These are phyloP conservation scores for Eucalyptus sideroxylon DNA, from an alignment of 345 rosid species.

Conservation along the genomic window DNA sequence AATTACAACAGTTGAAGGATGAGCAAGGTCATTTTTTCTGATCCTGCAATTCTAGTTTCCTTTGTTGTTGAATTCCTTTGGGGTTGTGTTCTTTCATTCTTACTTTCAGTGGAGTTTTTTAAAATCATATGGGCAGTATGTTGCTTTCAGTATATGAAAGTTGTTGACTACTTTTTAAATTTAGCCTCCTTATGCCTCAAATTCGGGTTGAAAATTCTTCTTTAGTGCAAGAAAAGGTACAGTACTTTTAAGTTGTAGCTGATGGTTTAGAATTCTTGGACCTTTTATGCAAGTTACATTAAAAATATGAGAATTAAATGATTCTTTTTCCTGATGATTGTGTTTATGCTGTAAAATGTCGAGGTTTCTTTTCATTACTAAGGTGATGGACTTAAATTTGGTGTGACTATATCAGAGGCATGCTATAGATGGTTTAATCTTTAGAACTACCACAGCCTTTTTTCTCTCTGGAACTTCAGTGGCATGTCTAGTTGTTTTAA, in stretches of 20 bases:
- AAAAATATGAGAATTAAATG: neutral
- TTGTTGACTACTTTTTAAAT: neutral
- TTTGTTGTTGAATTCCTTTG: neutral
- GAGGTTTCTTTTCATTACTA: neutral
- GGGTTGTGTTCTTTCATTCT: neutral
- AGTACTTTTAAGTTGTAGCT: neutral
- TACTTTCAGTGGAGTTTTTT: neutral
- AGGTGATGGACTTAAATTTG: neutral
- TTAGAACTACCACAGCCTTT: neutral
- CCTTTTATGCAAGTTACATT: neutral
- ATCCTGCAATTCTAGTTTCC: neutral
- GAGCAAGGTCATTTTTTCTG: constrained; percentile 68
- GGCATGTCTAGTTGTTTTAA: neutral
- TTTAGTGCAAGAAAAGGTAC: neutral
- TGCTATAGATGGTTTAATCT: neutral
- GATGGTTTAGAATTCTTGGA: neutral
- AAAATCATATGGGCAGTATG: neutral
- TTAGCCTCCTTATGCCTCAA: neutral
- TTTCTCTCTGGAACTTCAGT: neutral
- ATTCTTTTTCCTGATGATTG: neutral
- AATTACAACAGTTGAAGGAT: constrained; percentile 97
- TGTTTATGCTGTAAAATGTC: neutral
- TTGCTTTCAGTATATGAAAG: neutral
- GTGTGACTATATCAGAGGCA: neutral
- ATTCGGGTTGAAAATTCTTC: neutral